These are phyloP conservation scores for Cladosporium colombiae DNA, from an alignment of 2,329 filamentous ascomycete species.

Conservation along the genomic window DNA sequence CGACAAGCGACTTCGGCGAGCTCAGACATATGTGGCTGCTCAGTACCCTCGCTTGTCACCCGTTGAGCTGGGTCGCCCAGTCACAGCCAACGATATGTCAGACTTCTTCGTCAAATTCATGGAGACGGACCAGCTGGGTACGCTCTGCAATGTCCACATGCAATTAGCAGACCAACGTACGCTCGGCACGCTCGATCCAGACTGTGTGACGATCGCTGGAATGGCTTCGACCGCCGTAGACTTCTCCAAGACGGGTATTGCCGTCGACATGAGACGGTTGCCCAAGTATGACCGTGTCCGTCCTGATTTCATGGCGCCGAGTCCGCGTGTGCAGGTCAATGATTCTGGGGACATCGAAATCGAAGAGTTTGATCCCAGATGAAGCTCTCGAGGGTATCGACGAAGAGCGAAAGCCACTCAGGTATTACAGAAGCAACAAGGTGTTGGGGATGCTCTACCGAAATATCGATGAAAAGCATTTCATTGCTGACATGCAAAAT, in stretches of 20 bases:
- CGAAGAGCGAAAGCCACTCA: constrained; percentile 37
- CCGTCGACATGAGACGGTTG: constrained; percentile 49
- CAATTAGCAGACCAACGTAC: constrained; percentile 42
- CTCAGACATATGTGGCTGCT: constrained; percentile 57
- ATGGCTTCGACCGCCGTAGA: constrained; percentile 43
- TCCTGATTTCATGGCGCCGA: constrained; percentile 58
- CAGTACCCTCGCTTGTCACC: constrained; percentile 66
- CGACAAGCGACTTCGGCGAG: constrained; percentile 57
- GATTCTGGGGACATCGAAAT: constrained; percentile 51
- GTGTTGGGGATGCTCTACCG: constrained; percentile 71
- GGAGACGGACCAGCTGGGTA: constrained; percentile 49
- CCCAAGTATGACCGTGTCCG: constrained; percentile 43
- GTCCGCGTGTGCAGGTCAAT: constrained; percentile 47
- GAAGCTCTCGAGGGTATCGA: constrained; percentile 40
- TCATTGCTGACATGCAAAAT: constrained; percentile 55
- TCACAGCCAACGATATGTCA: constrained; percentile 67
- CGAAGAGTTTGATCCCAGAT: constrained; percentile 43
- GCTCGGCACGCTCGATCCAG: constrained; percentile 35
- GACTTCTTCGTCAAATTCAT: constrained; percentile 81
- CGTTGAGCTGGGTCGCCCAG: constrained; percentile 60
- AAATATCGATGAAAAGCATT: constrained; percentile 68
- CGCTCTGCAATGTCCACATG: constrained; percentile 45
- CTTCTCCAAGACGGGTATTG: constrained; percentile 60
- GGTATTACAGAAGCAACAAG: constrained; percentile 69
- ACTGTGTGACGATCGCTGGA: constrained; percentile 42